Conservation (phyloP, 257 asterid genomes). For the Fraxinus cuspidata region DNA sequence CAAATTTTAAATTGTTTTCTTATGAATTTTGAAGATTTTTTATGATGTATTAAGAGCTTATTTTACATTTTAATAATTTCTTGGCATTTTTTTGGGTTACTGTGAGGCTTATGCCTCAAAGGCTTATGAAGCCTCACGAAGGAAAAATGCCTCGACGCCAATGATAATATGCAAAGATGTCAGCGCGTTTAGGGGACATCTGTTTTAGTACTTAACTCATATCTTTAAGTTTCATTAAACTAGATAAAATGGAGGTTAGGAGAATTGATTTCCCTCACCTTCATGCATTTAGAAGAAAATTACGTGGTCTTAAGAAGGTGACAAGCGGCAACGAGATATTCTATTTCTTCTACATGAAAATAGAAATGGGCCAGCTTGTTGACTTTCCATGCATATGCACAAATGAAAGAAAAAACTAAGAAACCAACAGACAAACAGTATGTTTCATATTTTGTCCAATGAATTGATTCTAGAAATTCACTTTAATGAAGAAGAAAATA, state of each 20-base stretch:
- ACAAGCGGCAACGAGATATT: not conserved
- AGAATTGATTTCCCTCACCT: not conserved
- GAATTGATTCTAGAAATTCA: not conserved
- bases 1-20: too few relatives aligned
- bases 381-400: not conserved
- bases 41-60: too few relatives aligned
- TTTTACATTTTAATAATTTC: too few relatives aligned
- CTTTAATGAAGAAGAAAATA: not conserved
- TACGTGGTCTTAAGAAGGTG: not conserved
- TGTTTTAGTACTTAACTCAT: conserved; percentile 1
- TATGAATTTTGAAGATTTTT: too few relatives aligned
- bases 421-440: not conserved
- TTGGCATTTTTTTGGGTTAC: too few relatives aligned
- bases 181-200: not conserved
- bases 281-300: not conserved
- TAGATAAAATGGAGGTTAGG: not conserved
- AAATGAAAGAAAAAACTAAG: not conserved
- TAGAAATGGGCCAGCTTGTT: not conserved
- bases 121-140: too few relatives aligned
- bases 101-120: too few relatives aligned
- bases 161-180: not conserved
- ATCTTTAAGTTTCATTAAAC: conserved; percentile 3
- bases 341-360: too few relatives aligned
- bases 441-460: not conserved
- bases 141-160: too few relatives aligned